phyloP scores from a whole-genome alignment of 2,329 filamentous ascomycete species.

The Cladorrhinum sp. region DNA sequence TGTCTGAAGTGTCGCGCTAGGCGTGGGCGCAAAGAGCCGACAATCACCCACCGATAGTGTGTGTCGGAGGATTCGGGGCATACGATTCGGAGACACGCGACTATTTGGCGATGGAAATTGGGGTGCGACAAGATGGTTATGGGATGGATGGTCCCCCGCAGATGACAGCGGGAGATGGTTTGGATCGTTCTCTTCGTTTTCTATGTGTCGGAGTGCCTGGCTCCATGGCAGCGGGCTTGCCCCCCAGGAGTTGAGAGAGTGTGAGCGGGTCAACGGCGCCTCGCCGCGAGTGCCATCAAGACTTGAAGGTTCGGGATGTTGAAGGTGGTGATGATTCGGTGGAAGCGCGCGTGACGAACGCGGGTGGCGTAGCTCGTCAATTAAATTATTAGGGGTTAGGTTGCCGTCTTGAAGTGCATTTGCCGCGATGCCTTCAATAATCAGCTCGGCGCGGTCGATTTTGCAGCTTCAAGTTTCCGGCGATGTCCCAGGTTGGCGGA shows the following conservation, averaged over 20 bases:
- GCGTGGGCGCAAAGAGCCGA: conserved; percentile 21
- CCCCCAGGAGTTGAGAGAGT: not conserved
- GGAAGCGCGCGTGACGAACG: conserved; percentile 8
- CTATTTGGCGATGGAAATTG: conserved; percentile 2
- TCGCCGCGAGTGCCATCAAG: conserved; percentile 16
- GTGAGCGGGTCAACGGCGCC: conserved; percentile 19
- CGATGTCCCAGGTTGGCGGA: not conserved
- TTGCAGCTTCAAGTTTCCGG: conserved; percentile 1
- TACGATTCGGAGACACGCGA: conserved; percentile 13
- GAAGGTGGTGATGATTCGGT: not conserved
- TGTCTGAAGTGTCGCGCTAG: conserved; percentile 41
- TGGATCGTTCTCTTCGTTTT: conserved; percentile 21
- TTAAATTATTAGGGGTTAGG: conserved; percentile 1
- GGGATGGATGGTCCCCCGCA: conserved; percentile 2
- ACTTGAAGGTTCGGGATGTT: conserved; percentile 1
- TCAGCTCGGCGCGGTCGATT: conserved; percentile 4
- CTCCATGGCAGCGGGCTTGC: conserved; percentile 27
- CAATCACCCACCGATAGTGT: conserved; percentile 25
- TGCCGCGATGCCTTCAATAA: conserved; percentile 4
- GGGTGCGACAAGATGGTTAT: not conserved
- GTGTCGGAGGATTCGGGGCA: conserved; percentile 19
- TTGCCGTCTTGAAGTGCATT: not conserved
- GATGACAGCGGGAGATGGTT: conserved; percentile 3
- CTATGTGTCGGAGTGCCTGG: conserved; percentile 21
- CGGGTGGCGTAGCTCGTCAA: conserved; percentile 1